These are phyloP conservation scores for Plectosphaerella sp. DNA, from an alignment of 2,329 filamentous ascomycete species.

Conservation along the genomic window DNA sequence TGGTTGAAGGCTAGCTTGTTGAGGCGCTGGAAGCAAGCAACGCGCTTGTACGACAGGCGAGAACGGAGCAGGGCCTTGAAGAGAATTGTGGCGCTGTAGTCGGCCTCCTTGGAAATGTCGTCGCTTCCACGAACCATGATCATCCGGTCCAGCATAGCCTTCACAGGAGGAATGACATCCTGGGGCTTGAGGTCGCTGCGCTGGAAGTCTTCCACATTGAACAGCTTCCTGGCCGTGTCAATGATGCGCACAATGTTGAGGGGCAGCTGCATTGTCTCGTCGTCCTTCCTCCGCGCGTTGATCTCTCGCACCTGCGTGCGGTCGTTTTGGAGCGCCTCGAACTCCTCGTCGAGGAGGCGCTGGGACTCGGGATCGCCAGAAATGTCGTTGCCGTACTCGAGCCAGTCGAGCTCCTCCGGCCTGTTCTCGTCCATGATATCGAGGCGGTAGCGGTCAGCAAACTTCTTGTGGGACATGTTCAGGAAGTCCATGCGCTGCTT, in stretches of 20 bases:
- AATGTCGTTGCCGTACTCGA: conserved; percentile 85
- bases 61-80: conserved; percentile 92
- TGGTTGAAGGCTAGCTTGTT: conserved; percentile 92
- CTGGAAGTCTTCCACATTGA: conserved; percentile 80
- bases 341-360: conserved; percentile 82
- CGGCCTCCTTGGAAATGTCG: conserved; percentile 76
- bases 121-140: conserved; percentile 85
- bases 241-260: conserved; percentile 90
- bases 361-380: conserved; percentile 85
- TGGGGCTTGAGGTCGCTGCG: conserved; percentile 86
- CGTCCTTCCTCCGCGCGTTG: conserved; percentile 64
- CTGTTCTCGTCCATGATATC: conserved; percentile 71
- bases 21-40: conserved; percentile 80
- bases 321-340: conserved; percentile 70
- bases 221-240: conserved; percentile 82
- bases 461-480: conserved; percentile 70
- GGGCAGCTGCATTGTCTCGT: conserved; percentile 84
- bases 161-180: conserved; percentile 79
- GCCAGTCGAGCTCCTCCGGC: conserved; percentile 58
- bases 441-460: conserved; percentile 77
- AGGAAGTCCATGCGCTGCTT: conserved; percentile 87
- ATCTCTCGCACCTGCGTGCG: conserved; percentile 70
- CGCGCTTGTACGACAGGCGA: conserved; percentile 84
- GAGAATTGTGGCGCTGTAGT: conserved; percentile 80
- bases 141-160: conserved; percentile 69